Percentiles rank a stretch among this genome's conserved stretches.
phyloP scores from a whole-genome alignment of 2,329 filamentous ascomycete species.

The Cephalotrichum gorgonifer region DNA sequence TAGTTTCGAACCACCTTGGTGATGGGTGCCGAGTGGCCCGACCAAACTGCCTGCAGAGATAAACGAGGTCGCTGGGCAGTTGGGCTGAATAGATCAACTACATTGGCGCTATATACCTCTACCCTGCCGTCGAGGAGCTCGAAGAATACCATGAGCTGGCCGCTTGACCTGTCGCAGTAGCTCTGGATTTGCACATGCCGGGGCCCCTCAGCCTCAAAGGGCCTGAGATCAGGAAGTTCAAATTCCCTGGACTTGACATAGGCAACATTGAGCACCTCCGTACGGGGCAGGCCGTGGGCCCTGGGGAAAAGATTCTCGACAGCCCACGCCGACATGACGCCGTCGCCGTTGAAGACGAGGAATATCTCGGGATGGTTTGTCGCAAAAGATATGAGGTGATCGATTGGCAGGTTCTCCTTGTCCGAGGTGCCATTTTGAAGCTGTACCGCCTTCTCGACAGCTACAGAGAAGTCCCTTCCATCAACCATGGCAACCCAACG shows the following conservation, averaged over 20 bases:
- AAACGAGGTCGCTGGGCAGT: slow-evolving; percentile 50
- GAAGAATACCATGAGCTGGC: slow-evolving; percentile 61
- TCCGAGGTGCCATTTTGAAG: slow-evolving; percentile 38
- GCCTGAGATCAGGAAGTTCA: slow-evolving; percentile 25
- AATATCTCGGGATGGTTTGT: slow-evolving; percentile 82
- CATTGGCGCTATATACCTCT: slow-evolving; percentile 67
- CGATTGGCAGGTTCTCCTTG: slow-evolving; percentile 61
- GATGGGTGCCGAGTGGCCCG: slow-evolving; percentile 70
- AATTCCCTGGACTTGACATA: slow-evolving; percentile 56
- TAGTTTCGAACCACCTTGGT: slow-evolving; percentile 82
- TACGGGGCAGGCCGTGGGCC: slow-evolving; percentile 38
- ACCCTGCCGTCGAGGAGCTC: slow-evolving; percentile 83
- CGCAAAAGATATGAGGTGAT: slow-evolving; percentile 77
- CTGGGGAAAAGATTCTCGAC: slow-evolving; percentile 76
- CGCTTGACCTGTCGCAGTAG: slow-evolving; percentile 57
- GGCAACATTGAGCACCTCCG: slow-evolving; percentile 75
- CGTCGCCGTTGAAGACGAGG: slow-evolving; percentile 71
- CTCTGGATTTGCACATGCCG: slow-evolving; percentile 51
- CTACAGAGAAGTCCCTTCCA: slow-evolving; percentile 65
- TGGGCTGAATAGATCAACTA: slow-evolving; percentile 74
- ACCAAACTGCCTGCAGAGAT: slow-evolving; percentile 58
- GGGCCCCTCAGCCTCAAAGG: neutral
- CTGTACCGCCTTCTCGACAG: slow-evolving; percentile 67
- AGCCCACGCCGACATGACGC: slow-evolving; percentile 86
- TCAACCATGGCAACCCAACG: slow-evolving; percentile 75